A percentile compares a stretch with the other conserved stretches of the same genome.
phyloP scores from a whole-genome alignment of 768 basidiomycete genomes.

The Trametes elegans region DNA sequence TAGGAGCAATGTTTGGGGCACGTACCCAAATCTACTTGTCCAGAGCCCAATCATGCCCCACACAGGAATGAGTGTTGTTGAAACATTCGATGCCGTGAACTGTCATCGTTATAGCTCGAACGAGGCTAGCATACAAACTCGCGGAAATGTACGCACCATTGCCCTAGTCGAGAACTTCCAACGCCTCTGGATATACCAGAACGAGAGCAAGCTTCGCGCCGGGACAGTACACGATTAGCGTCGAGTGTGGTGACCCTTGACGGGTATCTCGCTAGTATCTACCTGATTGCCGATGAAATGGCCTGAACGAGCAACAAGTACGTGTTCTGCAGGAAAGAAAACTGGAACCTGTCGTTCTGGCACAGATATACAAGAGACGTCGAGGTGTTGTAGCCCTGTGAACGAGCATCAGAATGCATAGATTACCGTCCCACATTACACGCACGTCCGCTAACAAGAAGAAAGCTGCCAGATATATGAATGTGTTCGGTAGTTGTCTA shows the following conservation, averaged over 20 bases:
- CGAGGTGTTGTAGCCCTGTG: conserved; percentile 77
- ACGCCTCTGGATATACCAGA: conserved; percentile 81
- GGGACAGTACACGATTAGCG: background rate
- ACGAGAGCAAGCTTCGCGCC: conserved; percentile 56
- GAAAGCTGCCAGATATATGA: conserved; percentile 72
- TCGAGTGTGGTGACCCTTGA: background rate
- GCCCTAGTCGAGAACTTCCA: conserved; percentile 79
- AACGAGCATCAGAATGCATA: background rate
- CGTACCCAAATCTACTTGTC: conserved; percentile 71
- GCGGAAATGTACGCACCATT: conserved; percentile 49
- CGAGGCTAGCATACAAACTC: background rate
- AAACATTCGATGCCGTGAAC: conserved; percentile 76
- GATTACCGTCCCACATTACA: no score
- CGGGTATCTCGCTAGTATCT: background rate
- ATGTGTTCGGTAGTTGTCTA: conserved; percentile 77
- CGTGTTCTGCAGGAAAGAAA: conserved; percentile 80
- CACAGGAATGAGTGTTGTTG: conserved; percentile 73
- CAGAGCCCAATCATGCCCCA: conserved; percentile 89
- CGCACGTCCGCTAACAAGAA: conserved; percentile 78
- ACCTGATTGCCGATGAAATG: conserved; percentile 58
- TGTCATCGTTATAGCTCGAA: conserved; percentile 27
- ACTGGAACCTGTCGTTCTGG: conserved; percentile 77
- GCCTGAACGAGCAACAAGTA: conserved; percentile 78
- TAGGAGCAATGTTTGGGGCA: background rate
- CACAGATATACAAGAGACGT: conserved; percentile 72